A percentile compares a stretch with the other conserved stretches of the same genome.
Conservation (phyloP, 176 grass and related monocot species). For the Bromus sterilis region DNA sequence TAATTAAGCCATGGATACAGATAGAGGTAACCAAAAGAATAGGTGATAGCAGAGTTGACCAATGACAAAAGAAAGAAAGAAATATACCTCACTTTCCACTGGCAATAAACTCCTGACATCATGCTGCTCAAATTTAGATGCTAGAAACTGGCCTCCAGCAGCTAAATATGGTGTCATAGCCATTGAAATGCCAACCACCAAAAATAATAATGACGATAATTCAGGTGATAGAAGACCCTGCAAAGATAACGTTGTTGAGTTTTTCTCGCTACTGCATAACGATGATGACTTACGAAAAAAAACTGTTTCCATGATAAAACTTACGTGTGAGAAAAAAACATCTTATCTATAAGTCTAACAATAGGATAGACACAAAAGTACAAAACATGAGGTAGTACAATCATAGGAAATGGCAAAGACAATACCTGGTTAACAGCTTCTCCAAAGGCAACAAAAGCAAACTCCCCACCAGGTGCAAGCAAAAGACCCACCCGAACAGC, state of each 20-base stretch:
- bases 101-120: conserved; percentile 96
- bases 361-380: conserved; percentile 13
- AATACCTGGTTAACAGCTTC: conserved; percentile 97
- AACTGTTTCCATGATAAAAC: conserved; percentile 9
- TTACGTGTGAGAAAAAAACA: background rate
- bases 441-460: conserved; percentile 99
- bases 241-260: conserved; percentile 24
- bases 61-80: background rate
- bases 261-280: background rate
- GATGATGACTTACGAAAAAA: background rate
- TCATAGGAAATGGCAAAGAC: conserved; percentile 7
- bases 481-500: conserved; percentile 81
- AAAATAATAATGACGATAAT: conserved; percentile 88
- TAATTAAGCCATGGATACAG: background rate
- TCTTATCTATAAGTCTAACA: conserved; percentile 4
- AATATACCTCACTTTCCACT: conserved; percentile 92
- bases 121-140: conserved; percentile 97
- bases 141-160: conserved; percentile 83
- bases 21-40: background rate
- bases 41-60: background rate
- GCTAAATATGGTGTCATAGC: conserved; percentile 94
- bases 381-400: background rate
- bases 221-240: conserved; percentile 85
- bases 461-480: conserved; percentile 98
- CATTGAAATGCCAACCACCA: conserved; percentile 98